These are phyloP conservation scores for Straminergon stramineum DNA, from an alignment of 225 moss, liverwort and hornwort species.

Conservation along the genomic window DNA sequence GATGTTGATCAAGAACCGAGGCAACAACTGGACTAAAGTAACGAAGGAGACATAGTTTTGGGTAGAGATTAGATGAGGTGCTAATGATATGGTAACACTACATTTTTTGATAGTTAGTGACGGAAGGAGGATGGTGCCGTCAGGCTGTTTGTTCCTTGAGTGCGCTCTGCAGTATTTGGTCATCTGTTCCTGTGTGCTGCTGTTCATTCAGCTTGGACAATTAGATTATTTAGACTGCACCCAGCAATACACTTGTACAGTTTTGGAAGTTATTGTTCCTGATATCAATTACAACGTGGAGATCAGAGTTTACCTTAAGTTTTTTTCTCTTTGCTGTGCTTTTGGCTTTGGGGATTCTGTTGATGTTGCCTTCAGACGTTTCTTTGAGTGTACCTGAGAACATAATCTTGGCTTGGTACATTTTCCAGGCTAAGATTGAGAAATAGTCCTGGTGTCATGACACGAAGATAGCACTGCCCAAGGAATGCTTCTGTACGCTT, in stretches of 20 bases:
- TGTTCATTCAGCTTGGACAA: not conserved
- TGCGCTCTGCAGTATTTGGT: not conserved
- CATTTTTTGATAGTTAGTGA: not conserved
- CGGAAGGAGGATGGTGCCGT: not conserved
- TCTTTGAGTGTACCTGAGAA: not conserved
- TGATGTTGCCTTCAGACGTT: not conserved
- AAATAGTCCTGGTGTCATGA: not conserved
- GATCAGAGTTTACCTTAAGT: not conserved
- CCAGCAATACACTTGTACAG: conserved; percentile 15
- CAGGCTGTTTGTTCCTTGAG: not conserved
- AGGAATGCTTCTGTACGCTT: not conserved
- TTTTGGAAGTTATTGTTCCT: not conserved
- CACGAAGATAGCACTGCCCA: not conserved
- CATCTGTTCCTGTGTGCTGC: not conserved
- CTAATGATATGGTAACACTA: not conserved
- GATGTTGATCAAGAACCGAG: conserved; percentile 80
- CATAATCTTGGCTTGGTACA: not conserved
- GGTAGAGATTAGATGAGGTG: not conserved
- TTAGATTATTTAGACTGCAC: not conserved
- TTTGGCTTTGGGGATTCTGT: not conserved
- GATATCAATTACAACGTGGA: not conserved
- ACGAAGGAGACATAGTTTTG: conserved; percentile 23
- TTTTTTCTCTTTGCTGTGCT: not conserved
- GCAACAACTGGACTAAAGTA: conserved; percentile 66
- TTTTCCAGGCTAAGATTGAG: not conserved